Evolutionary conservation across 2,329 filamentous ascomycete species (phyloP), one percentile per base, ranked within the genome.

Genomic region (Stagonosporopsis tanaceti): DNA sequence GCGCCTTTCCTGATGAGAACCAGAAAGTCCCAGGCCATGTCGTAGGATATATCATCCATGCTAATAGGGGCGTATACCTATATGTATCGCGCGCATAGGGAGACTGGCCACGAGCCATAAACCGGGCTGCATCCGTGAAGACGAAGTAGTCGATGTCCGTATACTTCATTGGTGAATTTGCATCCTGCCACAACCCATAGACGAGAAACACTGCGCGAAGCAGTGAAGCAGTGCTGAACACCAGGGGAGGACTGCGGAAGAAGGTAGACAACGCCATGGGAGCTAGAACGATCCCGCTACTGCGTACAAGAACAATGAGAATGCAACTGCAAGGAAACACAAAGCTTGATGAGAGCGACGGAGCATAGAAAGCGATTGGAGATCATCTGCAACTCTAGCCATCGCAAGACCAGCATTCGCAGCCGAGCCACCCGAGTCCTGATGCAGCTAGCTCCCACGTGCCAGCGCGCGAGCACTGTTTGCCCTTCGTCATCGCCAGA

Each of bases 71-170:
- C 27, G 95, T 98, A 81, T 99, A 99, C 59, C 95, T 90, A 80
- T 99, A 99, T 0, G 95, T 99, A 71, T 95, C 94, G 51, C 95
- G 87, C 38, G 85, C 84, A 76, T 99, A 99, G 1, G 95, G 95
- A 0, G 91, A 91, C 44, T 80, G 78, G 3, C 85, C 85, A n/a
- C 78, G 80, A 3, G 88, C 79, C 40, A 92, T 80, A 77, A 90
- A 94, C 63, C 91, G 90, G 2, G 95, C 87, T 25, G 95, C 95
- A 76, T 98, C 94, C 46, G 95, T 98, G 82, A 99, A 99, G 76
- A 99, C 95, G 64, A 93, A 88, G 79, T 99, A 99, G 82, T 99
- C 95, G 69, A 99, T 97, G 78, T 99, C 95, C 48, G 95, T 99
- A 81, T 98, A 99, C 79, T 98, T 98, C 72, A 99, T 80, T 14